Base-by-base conservation (phyloP, 202 grass and related monocot genomes). In the Cymbopogon flexuosus region DNA sequence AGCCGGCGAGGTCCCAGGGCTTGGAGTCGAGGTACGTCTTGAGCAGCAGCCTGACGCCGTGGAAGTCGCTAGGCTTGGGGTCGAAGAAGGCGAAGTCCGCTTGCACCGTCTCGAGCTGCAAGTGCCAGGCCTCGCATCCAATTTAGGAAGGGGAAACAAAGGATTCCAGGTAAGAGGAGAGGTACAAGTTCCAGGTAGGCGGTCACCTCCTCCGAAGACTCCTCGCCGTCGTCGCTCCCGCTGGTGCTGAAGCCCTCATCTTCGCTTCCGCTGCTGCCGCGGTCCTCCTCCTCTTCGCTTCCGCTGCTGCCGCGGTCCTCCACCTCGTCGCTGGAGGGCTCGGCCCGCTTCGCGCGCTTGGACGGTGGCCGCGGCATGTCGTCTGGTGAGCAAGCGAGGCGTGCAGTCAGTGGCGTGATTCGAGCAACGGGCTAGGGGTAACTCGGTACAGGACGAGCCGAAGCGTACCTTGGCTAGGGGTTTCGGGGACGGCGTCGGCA, bases 81-180 rank as follows among this genome's bases (percentile, higher is more conserved):
- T 98, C 95, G 16, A 94, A 98, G 88, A 98, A 98, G 61, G 85
- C 92, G 52, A 98, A 98, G 86, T 94, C 95, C 6, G 93, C 95
- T 80, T 98, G 92, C 60, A 98, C 86, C 5, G 73, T 93, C n/a
- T 91, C 70, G 13, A 86, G 58, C 73, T 89, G 27, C 37, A 74
- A 0, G 23, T 21, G 0, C 18, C 27, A 42, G 1, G 2, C 0
- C 36, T 0, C 47, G 36, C 39, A 73, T 23, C 33, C 14, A 69
- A 68, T 79, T 27, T 21, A 14, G 36, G 60, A 34, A 0, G 10
- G 27, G 27, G 2, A 34, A 65, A 3, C 0, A 12, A 34, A 24
- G 57, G 10, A 5, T 21, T 47, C 24, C 8, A 2, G 15, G 8
- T 6, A 23, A 31, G 13, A 64, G 70, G 18, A 58, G 19, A 58